Base-by-base conservation (phyloP, 2,329 filamentous ascomycete species). In the Bisporella sp. region DNA sequence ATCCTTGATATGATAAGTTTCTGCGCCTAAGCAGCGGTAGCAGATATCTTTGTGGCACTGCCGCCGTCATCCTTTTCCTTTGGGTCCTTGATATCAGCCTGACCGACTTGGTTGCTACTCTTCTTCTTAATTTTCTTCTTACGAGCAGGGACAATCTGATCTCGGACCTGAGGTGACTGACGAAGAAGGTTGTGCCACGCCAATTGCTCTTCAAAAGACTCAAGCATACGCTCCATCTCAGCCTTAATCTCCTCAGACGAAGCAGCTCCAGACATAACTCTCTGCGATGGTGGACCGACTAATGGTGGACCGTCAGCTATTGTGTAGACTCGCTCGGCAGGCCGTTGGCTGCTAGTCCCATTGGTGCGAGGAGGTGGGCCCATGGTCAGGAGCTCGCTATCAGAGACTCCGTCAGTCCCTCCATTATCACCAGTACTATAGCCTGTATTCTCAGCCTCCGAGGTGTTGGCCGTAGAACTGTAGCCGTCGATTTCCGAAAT, bases 161-260 rank as follows among this genome's bases (percentile, higher is more conserved):
- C 49, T 13, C 50, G 31, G 5, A 59, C 39, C 32, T 54, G 49
- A 4, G 48, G 46, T 30, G 51, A 49, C 31, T 53, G 52, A 45
- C 62, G 64, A 3, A 62, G 53, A 33, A 60, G 54, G 31, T 54
- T 53, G 45, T 64, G 65, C 5, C 56, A 52, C 11, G 55, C 52
- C 2, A 66, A 52, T 39, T 65, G 60, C 3, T 28, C 44, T 12
- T 46, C 59, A 31, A 65, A 53, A 21, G 53, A 54, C 39, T 40
- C 48, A 35, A 66, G 42, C 29, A 57, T 53, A 6, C 59, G 49
- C 9, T 50, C 52, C 7, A 66, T 52, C 46, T 66, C 64, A 29
- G 41, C 46, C 7, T 40, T 41, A 58, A 66, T 60, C 31, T 64
- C 62, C 4, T 54, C 50, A 7, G 50, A 48, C 2, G 58, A 52